Conservation (phyloP, 345 rosid species). For the Draba incana region DNA sequence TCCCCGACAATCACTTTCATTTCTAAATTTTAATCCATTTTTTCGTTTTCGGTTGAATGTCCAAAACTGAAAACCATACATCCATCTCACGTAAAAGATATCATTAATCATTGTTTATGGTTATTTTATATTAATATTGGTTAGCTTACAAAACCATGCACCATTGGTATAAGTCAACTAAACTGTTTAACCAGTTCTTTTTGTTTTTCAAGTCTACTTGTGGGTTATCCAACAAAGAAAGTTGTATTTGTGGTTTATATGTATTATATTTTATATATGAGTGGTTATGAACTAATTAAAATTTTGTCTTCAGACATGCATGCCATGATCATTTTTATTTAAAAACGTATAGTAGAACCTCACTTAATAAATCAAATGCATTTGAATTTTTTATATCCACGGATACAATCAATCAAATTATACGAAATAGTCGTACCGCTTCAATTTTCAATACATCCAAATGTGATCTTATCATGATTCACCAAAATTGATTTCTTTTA, state of each 20-base stretch:
- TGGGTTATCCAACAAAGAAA: background rate
- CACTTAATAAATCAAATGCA: background rate
- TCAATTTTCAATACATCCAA: slow-evolving; percentile 1
- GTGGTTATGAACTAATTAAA: background rate
- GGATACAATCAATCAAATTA: background rate
- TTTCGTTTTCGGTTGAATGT: slow-evolving; percentile 28
- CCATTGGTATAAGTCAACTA: slow-evolving; percentile 30
- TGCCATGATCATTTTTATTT: background rate
- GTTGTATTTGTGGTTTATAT: background rate
- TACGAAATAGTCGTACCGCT: background rate
- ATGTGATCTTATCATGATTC: slow-evolving; percentile 28
- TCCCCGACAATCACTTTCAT: slow-evolving; percentile 46
- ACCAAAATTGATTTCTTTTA: slow-evolving; percentile 4
- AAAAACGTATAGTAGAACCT: background rate
- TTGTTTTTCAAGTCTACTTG: background rate
- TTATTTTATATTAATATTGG: slow-evolving; percentile 7
- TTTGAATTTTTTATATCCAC: background rate
- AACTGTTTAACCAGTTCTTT: slow-evolving; percentile 18
- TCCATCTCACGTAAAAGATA: slow-evolving; percentile 2
- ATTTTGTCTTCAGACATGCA: background rate
- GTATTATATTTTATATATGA: background rate
- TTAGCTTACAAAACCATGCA: slow-evolving; percentile 29
- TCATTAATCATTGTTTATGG: slow-evolving; percentile 30
- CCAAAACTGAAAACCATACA: slow-evolving; percentile 24
- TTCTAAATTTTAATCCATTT: slow-evolving; percentile 1